A percentile compares a stretch with the other conserved stretches of the same genome.
Evolutionary conservation across 768 basidiomycete species (phyloP).

Genomic region (Russula dissimulans): DNA sequence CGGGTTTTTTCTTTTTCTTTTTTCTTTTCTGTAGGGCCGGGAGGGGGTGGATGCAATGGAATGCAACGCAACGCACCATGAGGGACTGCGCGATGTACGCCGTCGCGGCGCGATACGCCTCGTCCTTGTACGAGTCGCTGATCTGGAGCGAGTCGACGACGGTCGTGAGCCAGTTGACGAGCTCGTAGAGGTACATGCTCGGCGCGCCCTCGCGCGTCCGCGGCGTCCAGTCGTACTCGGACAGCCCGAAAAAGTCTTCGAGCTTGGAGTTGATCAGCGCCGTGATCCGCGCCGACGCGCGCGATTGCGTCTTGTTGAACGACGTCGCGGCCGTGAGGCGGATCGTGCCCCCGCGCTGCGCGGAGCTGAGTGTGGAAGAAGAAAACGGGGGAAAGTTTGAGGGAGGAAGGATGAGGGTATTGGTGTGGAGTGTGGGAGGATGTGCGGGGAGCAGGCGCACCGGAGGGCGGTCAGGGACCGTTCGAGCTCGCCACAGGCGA

Average conservation of each 20-base stretch:
- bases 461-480: slow-evolving; percentile 75
- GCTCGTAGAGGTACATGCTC: slow-evolving; percentile 90
- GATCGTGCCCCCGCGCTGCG: slow-evolving; percentile 76
- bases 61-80: slow-evolving; percentile 49
- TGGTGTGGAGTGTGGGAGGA: background rate
- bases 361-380: slow-evolving; percentile 35
- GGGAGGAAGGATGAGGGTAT: background rate
- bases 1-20: no score
- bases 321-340: slow-evolving; percentile 51
- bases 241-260: slow-evolving; percentile 90
- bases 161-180: slow-evolving; percentile 93
- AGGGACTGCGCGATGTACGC: slow-evolving; percentile 79
- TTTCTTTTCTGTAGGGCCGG: no score
- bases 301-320: slow-evolving; percentile 60
- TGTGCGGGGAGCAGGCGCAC: slow-evolving; percentile 29
- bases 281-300: slow-evolving; percentile 68
- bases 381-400: background rate
- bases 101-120: slow-evolving; percentile 84
- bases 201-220: slow-evolving; percentile 60
- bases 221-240: slow-evolving; percentile 93
- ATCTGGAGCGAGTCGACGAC: slow-evolving; percentile 86
- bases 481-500: slow-evolving; percentile 77
- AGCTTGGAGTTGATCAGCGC: slow-evolving; percentile 83
- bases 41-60: no score
- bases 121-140: slow-evolving; percentile 78